Conservation (phyloP, 495 filamentous ascomycete genomes). For the Cudoniella acicularis region DNA sequence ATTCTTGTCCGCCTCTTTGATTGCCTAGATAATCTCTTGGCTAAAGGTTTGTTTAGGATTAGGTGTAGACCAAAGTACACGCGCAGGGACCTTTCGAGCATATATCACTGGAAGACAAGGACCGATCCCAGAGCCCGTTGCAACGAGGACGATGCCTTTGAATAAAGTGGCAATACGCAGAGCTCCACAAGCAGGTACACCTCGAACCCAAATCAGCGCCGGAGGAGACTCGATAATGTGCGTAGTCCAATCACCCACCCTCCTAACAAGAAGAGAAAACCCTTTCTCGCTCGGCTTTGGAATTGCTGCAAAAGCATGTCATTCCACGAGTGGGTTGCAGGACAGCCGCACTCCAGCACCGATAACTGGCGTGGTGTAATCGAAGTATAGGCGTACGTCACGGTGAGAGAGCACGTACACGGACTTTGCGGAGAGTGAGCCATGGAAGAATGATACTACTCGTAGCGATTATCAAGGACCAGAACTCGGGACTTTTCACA, state of each 20-base stretch:
- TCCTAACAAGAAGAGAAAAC: constrained; percentile 62
- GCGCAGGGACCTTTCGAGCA: not conserved
- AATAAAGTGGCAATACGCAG: constrained; percentile 65
- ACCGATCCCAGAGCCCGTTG: constrained; percentile 70
- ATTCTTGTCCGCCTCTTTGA: constrained; percentile 32
- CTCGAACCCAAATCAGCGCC: constrained; percentile 46
- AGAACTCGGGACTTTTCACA: constrained; percentile 19
- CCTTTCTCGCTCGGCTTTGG: constrained; percentile 39
- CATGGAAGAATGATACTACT: constrained; percentile 53
- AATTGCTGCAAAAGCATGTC: constrained; percentile 70
- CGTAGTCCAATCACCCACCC: constrained; percentile 69
- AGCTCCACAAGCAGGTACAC: constrained; percentile 53
- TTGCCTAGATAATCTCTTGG: constrained; percentile 35
- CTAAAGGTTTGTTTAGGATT: constrained; percentile 40
- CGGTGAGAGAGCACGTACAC: constrained; percentile 55
- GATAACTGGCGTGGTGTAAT: constrained; percentile 45
- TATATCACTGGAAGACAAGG: constrained; percentile 44
- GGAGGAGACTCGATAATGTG: constrained; percentile 51
- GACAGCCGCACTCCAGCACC: constrained; percentile 46
- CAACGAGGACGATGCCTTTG: constrained; percentile 58
- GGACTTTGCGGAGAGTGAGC: constrained; percentile 52
- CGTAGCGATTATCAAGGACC: constrained; percentile 6
- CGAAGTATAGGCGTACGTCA: constrained; percentile 57
- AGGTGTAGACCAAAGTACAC: constrained; percentile 42
- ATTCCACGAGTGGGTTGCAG: constrained; percentile 55